A percentile compares a stretch with the other conserved stretches of the same genome.
Conservation (phyloP, 495 filamentous ascomycete genomes). For the Xylaria venustula region DNA sequence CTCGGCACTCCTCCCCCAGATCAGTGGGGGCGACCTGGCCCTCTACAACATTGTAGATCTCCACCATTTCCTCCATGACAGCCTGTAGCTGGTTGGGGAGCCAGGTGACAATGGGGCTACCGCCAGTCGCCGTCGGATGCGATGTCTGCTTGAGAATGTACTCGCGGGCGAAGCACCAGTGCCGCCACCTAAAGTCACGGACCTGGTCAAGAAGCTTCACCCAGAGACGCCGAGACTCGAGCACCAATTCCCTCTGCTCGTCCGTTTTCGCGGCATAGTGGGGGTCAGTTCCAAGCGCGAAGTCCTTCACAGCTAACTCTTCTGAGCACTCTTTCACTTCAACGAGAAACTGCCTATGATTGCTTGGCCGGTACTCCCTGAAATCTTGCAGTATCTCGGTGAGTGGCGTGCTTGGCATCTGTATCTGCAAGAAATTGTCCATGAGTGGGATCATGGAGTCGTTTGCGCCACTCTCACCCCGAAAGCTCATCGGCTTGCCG, state of each 20-base stretch:
- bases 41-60: slow-evolving; percentile 53
- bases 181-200: slow-evolving; percentile 86
- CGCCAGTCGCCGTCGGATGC: slow-evolving; percentile 86
- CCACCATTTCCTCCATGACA: slow-evolving; percentile 72
- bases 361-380: slow-evolving; percentile 76
- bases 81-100: slow-evolving; percentile 80
- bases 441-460: slow-evolving; percentile 84
- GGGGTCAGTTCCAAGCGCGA: slow-evolving; percentile 54
- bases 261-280: slow-evolving; percentile 21
- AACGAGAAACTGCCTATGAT: slow-evolving; percentile 79
- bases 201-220: slow-evolving; percentile 76
- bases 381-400: slow-evolving; percentile 85
- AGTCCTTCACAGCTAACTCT: slow-evolving; percentile 58
- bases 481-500: slow-evolving; percentile 64
- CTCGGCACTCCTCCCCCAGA: slow-evolving; percentile 34
- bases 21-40: slow-evolving; percentile 32
- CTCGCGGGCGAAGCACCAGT: slow-evolving; percentile 93
- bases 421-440: slow-evolving; percentile 76
- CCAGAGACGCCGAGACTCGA: slow-evolving; percentile 57
- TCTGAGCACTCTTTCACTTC: slow-evolving; percentile 60
- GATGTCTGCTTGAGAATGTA: slow-evolving; percentile 82
- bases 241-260: slow-evolving; percentile 17
- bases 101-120: slow-evolving; percentile 90
- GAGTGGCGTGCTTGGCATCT: slow-evolving; percentile 80
- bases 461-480: slow-evolving; percentile 87